phyloP scores from a whole-genome alignment of 2,329 filamentous ascomycete genomes.

The Elsinoe arachidis region DNA sequence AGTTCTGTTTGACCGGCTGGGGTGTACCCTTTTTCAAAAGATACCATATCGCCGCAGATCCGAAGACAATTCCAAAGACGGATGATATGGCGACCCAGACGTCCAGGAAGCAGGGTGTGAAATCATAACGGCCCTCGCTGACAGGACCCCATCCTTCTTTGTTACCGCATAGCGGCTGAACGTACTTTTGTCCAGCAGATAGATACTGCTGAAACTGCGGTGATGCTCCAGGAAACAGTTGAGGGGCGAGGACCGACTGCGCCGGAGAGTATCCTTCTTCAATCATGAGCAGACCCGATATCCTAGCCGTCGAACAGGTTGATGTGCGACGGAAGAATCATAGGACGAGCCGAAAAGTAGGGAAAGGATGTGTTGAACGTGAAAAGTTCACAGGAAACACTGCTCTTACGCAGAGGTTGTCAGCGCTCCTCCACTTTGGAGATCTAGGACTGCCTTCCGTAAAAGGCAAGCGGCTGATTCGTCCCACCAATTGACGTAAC shows the following conservation, averaged over 20 bases:
- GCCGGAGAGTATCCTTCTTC: conserved; percentile 9
- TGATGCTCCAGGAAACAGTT: neutral
- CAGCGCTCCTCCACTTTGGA: neutral
- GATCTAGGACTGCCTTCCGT: neutral
- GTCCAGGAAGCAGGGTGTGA: conserved; percentile 96
- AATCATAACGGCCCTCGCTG: conserved; percentile 79
- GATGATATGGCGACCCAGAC: conserved; percentile 75
- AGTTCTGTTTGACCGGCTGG: conserved; percentile 65
- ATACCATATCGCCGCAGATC: conserved; percentile 70
- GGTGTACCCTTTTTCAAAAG: conserved; percentile 61
- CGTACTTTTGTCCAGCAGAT: conserved; percentile 9
- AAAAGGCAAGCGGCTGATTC: conserved; percentile 3
- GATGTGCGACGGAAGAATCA: neutral
- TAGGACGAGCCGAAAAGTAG: neutral
- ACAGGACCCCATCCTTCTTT: conserved; percentile 91
- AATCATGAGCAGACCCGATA: conserved; percentile 9
- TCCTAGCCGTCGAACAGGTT: conserved; percentile 3
- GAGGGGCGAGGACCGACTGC: conserved; percentile 10
- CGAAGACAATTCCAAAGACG: conserved; percentile 68
- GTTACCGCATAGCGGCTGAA: conserved; percentile 76
- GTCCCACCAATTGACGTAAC: conserved; percentile 1
- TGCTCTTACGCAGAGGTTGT: neutral
- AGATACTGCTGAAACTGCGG: neutral
- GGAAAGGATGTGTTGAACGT: conserved; percentile 9
- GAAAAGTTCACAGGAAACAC: neutral